Evolutionary conservation across 2,329 filamentous ascomycete genomes (phyloP), one percentile per base, ranked within the genome.

Genomic region (Leptographium wingfieldii): DNA sequence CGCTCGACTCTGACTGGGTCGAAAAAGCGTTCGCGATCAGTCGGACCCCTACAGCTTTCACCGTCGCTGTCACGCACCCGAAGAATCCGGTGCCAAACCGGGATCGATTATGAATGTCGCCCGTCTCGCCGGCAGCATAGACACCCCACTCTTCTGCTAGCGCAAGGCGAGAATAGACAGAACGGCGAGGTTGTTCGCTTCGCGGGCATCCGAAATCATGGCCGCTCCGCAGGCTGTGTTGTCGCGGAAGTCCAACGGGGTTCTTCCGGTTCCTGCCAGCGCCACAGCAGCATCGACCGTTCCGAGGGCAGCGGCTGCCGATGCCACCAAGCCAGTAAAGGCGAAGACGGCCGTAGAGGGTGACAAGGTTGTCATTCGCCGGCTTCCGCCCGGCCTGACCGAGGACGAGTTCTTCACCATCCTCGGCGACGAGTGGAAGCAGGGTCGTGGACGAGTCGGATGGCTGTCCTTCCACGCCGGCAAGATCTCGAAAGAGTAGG

Each of bases 311-410:
- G 73, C 76, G 3, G 67, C 73, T 19, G 66, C 70, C 46, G 71
- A 76, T 53, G 61, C 73, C 35, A 64, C 72, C 6, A 73, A 70
- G 60, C 64, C 75, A 3, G 68, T 73, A 55, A 85, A 78, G 70
- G 72, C 75, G 38, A 79, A 80, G 65, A 67, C 74, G 3, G 71
- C 80, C 2, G 72, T 77, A 22, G 80, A 84, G 60, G 87, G 89
- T 61, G 81, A 95, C 68, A 97, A 97, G 76, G 80, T 96, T 14
- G 79, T 95, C 29, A 79, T 96, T 59, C 85, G 95, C 58, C 83
- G 92, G 60, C 80, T 99, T 4, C 90, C 94, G 11, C 92, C 94
- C 1, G 90, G 87, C 10, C 78, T 99, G 70, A 95, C 88, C 0
- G 82, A 89, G 68, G 73, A 79, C 0, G 94, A 99, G 68, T 92